phyloP scores from a whole-genome alignment of 2,329 filamentous ascomycete genomes.

The Huntiella moniliformis region DNA sequence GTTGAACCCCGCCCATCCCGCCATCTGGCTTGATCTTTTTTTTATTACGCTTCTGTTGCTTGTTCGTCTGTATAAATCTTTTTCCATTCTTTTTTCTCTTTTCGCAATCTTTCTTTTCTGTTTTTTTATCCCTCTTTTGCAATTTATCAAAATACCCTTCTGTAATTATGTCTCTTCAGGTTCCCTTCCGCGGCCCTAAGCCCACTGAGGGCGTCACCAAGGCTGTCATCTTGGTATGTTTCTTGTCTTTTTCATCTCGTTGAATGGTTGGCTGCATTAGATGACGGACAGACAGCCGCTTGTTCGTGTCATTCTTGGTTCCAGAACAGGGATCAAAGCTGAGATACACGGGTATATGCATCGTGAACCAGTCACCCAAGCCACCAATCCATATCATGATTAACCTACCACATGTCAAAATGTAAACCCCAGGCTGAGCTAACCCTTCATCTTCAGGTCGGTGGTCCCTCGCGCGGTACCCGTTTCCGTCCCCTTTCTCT shows the following conservation, averaged over 20 bases:
- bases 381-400: too few species aligned
- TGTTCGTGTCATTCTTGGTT: too few species aligned
- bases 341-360: too few species aligned
- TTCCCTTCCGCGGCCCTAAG: conserved; percentile 33
- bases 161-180: conserved; percentile 19
- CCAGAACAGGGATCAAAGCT: too few species aligned
- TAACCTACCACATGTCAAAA: background rate
- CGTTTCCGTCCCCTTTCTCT: conserved; percentile 88
- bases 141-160: background rate
- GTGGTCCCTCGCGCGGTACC: conserved; percentile 86
- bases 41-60: background rate
- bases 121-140: conserved; percentile 1
- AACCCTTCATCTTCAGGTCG: conserved; percentile 41
- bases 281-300: background rate
- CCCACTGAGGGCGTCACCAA: conserved; percentile 43
- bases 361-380: too few species aligned
- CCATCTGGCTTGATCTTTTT: conserved; percentile 1
- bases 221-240: conserved; percentile 71
- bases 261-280: background rate
- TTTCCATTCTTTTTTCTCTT: conserved; percentile 2
- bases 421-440: background rate
- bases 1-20: background rate
- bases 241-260: background rate
- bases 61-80: background rate
- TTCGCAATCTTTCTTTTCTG: background rate